Base-by-base conservation (phyloP, 495 filamentous ascomycete species). In the Penicillium salamii region DNA sequence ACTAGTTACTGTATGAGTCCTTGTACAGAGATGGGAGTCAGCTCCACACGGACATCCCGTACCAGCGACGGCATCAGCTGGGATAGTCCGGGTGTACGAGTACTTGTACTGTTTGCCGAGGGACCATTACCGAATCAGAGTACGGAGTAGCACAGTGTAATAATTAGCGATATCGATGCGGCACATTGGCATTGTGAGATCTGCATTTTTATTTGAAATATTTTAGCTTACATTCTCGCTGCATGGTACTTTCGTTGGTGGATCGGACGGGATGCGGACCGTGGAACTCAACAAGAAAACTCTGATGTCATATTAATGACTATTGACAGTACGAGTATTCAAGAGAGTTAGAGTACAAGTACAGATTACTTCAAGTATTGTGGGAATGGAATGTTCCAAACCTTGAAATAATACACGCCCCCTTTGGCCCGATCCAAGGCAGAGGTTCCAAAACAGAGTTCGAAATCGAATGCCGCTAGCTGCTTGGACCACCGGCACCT, bases 161-260 rank as follows among this genome's bases (percentile, higher is more conserved):
- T 5, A 37, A 1, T 37, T 19, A 4, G 23, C 23, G 23, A 26
- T 26, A 26, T 26, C 8, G 8, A 26, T 3, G 23, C 23, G 23
- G 23, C 23, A 49, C 35, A 46, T 46, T 46, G 43, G 20, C 26
- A 40, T 49, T 41, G 35, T 49, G 26, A 31, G 43, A 46, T 46
- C 43, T 46, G 43, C 43, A 46, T 2, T 13, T n/a, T 18, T 42
- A 35, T 50, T 42, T 36, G 40, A 38, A 21, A 43, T 43, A 15
- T 28, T 50, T 50, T 18, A 18, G 36, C 46, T 42, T 35, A 17
- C 23, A 34, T 43, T 24, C 21, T 24, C 21, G 11, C 14, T 14
- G 20, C 12, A 15, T 34, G 18, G 29, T 32, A 32, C 29, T 32
- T 32, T 32, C 5, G 29, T 3, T 13, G 29, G 33, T 47, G 33